Evolutionary conservation across 1,139 yeast genomes (phyloP).

Genomic region (Williopsis jadinii): DNA sequence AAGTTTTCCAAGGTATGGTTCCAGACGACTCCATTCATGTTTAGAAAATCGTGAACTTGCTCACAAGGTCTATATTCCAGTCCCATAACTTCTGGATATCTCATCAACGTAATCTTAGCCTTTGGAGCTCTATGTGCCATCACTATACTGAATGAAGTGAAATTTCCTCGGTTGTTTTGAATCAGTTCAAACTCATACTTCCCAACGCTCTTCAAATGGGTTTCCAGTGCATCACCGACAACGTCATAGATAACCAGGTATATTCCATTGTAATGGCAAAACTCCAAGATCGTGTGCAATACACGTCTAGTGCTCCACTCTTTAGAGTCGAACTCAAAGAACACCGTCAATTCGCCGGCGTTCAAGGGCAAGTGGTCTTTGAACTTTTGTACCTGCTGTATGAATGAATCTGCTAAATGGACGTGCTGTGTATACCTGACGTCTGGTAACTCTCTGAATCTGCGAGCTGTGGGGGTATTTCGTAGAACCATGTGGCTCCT

Average conservation of each 20-base stretch:
- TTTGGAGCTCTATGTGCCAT: not conserved
- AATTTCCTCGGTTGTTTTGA: not conserved
- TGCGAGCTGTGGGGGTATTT: not conserved
- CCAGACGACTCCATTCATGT: conserved; percentile 1
- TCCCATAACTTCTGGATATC: not conserved
- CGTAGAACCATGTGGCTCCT: not conserved
- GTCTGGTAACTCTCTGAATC: not conserved
- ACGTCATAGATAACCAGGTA: conserved; percentile 1
- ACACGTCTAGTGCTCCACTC: not conserved
- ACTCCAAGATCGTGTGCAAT: not conserved
- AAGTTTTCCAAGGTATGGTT: not conserved
- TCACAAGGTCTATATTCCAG: not conserved
- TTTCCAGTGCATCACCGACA: not conserved
- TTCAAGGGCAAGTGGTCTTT: not conserved
- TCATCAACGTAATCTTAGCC: not conserved
- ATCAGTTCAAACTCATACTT: not conserved
- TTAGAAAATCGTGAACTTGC: not conserved
- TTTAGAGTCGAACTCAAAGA: not conserved
- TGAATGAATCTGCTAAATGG: not conserved
- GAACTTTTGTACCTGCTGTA: not conserved
- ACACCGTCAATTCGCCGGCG: not conserved
- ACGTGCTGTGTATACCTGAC: not conserved
- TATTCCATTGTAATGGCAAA: not conserved
- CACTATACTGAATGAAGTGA: not conserved
- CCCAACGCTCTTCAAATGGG: not conserved